These are phyloP conservation scores for Lentinus tigrinus DNA, from an alignment of 768 basidiomycete genomes.

Conservation along the genomic window DNA sequence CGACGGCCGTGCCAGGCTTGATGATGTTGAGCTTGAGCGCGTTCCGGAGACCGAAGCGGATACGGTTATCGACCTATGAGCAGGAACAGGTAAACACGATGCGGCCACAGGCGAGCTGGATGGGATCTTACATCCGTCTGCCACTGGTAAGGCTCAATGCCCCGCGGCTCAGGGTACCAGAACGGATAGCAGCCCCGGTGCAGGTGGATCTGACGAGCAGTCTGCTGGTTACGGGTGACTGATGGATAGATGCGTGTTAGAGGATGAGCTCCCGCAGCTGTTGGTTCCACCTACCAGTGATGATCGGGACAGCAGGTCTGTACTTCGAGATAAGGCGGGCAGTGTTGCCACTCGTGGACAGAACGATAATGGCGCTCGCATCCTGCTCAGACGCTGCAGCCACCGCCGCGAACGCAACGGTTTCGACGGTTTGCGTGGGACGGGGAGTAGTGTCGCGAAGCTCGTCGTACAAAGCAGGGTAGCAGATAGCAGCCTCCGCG, in stretches of 20 bases:
- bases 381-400: constrained; percentile 94
- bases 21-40: constrained; percentile 85
- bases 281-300: constrained; percentile 65
- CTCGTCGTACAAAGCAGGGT: constrained; percentile 91
- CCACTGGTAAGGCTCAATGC: constrained; percentile 87
- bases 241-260: background rate
- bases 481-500: constrained; percentile 94
- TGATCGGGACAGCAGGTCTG: constrained; percentile 88
- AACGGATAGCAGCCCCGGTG: constrained; percentile 97
- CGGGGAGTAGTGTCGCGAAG: constrained; percentile 74
- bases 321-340: constrained; percentile 97
- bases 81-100: background rate
- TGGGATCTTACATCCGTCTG: constrained; percentile 81
- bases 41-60: constrained; percentile 82
- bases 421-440: constrained; percentile 94
- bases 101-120: background rate
- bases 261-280: background rate
- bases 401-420: constrained; percentile 93
- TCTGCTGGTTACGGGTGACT: constrained; percentile 97
- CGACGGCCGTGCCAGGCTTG: constrained; percentile 82
- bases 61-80: constrained; percentile 79
- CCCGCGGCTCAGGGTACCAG: constrained; percentile 94
- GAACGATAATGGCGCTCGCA: constrained; percentile 91
- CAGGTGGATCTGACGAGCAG: constrained; percentile 93
- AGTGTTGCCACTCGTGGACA: constrained; percentile 96